Evolutionary conservation across 202 grass and related monocot genomes (phyloP).

Genomic region (Elaeis oleifera): DNA sequence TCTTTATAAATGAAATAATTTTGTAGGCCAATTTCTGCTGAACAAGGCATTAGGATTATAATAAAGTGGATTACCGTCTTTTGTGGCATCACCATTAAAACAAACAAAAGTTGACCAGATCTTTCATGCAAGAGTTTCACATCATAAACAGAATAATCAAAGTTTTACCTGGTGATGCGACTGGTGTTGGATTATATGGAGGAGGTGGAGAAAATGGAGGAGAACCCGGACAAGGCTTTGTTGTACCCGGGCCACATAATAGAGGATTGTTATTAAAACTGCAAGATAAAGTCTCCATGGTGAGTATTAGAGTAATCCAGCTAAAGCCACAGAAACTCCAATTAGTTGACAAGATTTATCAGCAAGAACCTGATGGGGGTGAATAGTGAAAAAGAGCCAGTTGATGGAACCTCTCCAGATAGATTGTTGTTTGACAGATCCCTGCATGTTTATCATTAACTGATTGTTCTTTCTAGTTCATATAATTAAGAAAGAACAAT

Average conservation of each 20-base stretch:
- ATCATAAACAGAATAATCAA: not conserved
- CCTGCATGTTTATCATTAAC: constrained; percentile 8
- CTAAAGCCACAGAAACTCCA: not conserved
- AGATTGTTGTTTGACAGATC: constrained; percentile 20
- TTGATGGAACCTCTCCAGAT: constrained; percentile 21
- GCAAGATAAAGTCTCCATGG: not conserved
- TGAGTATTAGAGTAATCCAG: not conserved
- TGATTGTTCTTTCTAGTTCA: not conserved
- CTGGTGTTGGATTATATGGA: constrained; percentile 8
- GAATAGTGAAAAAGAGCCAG: constrained; percentile 21
- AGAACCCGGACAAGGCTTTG: constrained; percentile 2
- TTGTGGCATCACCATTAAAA: too few relatives aligned
- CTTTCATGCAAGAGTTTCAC: too few relatives aligned
- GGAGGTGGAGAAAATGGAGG: constrained; percentile 19
- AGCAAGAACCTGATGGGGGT: constrained; percentile 18
- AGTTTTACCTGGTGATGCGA: constrained; percentile 1
- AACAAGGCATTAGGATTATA: too few relatives aligned
- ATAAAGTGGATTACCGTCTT: too few relatives aligned
- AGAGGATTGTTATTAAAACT: constrained; percentile 14
- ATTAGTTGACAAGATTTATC: too few relatives aligned
- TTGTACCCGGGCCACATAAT: constrained; percentile 7
- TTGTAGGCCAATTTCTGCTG: too few relatives aligned
- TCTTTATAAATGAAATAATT: too few relatives aligned
- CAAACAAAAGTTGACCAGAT: too few relatives aligned
- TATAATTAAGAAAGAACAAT: too few relatives aligned